Evolutionary conservation across 805 yeast genomes (phyloP).

Genomic region (Yamadazyma laniorum): DNA sequence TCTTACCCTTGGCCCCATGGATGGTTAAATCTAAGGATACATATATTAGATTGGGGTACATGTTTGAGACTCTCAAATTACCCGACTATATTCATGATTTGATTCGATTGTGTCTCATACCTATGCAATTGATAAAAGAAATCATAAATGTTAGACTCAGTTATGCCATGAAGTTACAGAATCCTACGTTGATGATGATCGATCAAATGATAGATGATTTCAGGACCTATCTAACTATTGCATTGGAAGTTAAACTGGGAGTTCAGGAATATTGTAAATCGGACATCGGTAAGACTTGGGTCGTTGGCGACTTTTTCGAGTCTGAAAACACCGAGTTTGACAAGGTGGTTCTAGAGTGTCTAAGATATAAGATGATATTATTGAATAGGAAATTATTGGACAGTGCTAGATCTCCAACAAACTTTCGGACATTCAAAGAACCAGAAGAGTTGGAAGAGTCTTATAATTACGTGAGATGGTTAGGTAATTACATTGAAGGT

Average conservation of each 20-base stretch:
- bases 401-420: slow-evolving; percentile 57
- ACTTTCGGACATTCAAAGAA: slow-evolving; percentile 83
- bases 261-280: slow-evolving; percentile 59
- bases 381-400: slow-evolving; percentile 77
- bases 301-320: slow-evolving; percentile 62
- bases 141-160: slow-evolving; percentile 68
- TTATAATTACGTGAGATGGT: slow-evolving; percentile 73
- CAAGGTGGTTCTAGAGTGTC: slow-evolving; percentile 66
- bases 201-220: slow-evolving; percentile 91
- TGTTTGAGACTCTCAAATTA: slow-evolving; percentile 65
- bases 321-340: slow-evolving; percentile 53
- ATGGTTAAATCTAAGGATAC: slow-evolving; percentile 77
- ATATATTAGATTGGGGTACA: slow-evolving; percentile 56
- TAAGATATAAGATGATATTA: slow-evolving; percentile 65
- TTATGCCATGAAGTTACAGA: slow-evolving; percentile 73
- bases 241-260: slow-evolving; percentile 70
- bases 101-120: slow-evolving; percentile 67
- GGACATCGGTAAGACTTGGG: slow-evolving; percentile 62
- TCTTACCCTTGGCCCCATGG: slow-evolving; percentile 74
- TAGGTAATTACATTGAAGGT: slow-evolving; percentile 76
- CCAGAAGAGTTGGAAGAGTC: slow-evolving; percentile 85
- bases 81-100: slow-evolving; percentile 71
- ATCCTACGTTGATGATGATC: slow-evolving; percentile 93
- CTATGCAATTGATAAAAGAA: slow-evolving; percentile 76
- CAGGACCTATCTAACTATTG: slow-evolving; percentile 69